Evolutionary conservation across 371 early-diverging fungal genomes (phyloP), one percentile per base, ranked within the genome.

Genomic region (Circinella minor): DNA sequence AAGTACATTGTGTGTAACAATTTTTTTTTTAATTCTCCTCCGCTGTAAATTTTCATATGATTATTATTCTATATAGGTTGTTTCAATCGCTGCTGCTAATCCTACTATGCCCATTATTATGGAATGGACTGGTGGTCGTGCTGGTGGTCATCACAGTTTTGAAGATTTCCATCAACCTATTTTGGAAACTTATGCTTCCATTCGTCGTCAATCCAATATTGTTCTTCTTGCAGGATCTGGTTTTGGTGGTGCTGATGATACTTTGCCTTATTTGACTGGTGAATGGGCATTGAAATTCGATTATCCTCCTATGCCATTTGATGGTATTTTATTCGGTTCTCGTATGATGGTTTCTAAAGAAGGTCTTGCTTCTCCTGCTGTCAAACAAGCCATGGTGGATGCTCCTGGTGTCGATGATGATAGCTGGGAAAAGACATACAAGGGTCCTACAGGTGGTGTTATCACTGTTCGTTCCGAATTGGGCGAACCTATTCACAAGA

Each of bases 71-170:
- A 51, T n/a, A 11, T 71, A 77, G 74, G 95, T 95, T 48, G 85
- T 96, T 66, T 85, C 90, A 49, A 98, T 98, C 76, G 98, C 97
- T 59, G 92, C 93, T 77, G 87, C 89, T 62, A 92, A 95, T 78
- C 95, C 95, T 27, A 90, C 91, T 59, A 94, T 96, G 91, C 94
- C 97, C 36, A 86, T 98, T 61, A 88, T 96, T 46, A 86, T 98
- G 76, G 96, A 98, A 78, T 98, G 98, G 98, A 98, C 98, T 60
- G 97, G 98, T 82, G 98, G 97, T 55, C 93, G 98, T 79, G 96
- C 93, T 51, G 98, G 98, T 79, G 98, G 98, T 46, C 98, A 98
- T 81, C 98, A 98, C 90, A 92, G 93, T 69, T 98, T 93, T 68
- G 98, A 98, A 83, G 98, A 98, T 79, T 92, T 95, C 83, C 96